Base-by-base conservation (phyloP, 306 rosid genomes). In the Medicago arabica region DNA sequence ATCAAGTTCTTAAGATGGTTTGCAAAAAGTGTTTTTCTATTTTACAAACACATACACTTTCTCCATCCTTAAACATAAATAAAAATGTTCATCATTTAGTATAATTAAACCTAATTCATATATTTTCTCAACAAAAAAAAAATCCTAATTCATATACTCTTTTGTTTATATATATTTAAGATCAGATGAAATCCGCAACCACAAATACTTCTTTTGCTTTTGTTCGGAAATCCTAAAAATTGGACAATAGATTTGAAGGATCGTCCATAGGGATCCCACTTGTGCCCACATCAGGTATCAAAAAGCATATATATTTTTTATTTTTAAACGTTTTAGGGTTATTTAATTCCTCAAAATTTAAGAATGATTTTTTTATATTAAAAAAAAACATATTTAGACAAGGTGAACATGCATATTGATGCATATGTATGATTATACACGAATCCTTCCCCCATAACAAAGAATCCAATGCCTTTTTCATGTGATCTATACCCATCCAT, bases 381-480 rank as follows among this genome's bases (percentile, higher is more conserved):
- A n/a, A n/a, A n/a, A 53, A 72, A 76, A 50, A 78, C 21, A 49
- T 83, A 74, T 81, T 75, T 65, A 83, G 77, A 80, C 63, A 58
- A 71, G 40, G 66, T 31, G 71, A 47, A 63, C 51, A 74, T 75
- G 65, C 79, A 66, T 54, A 54, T 58, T 57, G 68, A 67, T 69
- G 60, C 46, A 38, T 50, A 76, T 70, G 44, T 43, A 77, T 75
- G 8, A 51, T 7, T 40, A 68, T 47, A 83, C 36, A 55, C 21
- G 46, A 79, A 81, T 78, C 80, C 69, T 69, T 76, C 80, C 54
- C 65, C 69, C 34, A 41, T 60, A 34, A 63, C 61, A 66, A 75
- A 81, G 91, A 87, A 90, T 90, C 96, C 93, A 73, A 87, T 90
- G 91, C 83, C 76, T 83, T 79, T 15, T 64, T 43, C 44, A 43